Base-by-base conservation (phyloP, 345 rosid genomes). In the Acer campestre region DNA sequence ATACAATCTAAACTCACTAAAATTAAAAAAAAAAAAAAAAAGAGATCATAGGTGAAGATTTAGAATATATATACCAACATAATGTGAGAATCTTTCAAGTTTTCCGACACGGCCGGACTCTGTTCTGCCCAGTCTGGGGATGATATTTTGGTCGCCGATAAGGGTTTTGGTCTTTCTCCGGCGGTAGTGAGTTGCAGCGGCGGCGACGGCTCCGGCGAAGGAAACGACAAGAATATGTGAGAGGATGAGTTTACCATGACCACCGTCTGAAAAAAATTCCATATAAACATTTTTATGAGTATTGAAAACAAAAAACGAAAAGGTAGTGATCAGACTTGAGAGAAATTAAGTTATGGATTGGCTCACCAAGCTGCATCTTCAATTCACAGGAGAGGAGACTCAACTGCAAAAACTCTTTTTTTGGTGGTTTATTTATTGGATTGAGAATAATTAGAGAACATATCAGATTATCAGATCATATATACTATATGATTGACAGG, bases 71-170 rank as follows among this genome's bases (percentile, higher is more conserved):
- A 12, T 86, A 93, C 97, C 98, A 77, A 95, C 91, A 77, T 89
- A 95, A 75, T 90, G 86, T 25, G 95, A 83, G 88, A 95, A 95
- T 81, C 82, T 89, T 80, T 95, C 98, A 14, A 93, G 85, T 77
- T 84, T 85, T 27, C 83, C 85, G 20, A 82, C 76, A 29, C 90
- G 95, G 62, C 93, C 89, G 8, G 95, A 91, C 44, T 80, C 90
- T 27, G 86, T 75, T 51, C 88, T 85, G 42, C 79, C 80, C 2
- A 90, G 61, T 25, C 55, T 68, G 11, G 97, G 97, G 10, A 85
- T 22, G 64, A 93, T 64, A 18, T 49, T 76, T 35, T 56, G 74
- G 6, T 48, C 77, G 40, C 16, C 78, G 70, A 67, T 20, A 22
- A 22, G 46, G 77, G 64, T 70, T 74, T 68, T 70, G 25, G 58